These are phyloP conservation scores for Xylaria bambusicola DNA, from an alignment of 495 filamentous ascomycete species.

Conservation along the genomic window DNA sequence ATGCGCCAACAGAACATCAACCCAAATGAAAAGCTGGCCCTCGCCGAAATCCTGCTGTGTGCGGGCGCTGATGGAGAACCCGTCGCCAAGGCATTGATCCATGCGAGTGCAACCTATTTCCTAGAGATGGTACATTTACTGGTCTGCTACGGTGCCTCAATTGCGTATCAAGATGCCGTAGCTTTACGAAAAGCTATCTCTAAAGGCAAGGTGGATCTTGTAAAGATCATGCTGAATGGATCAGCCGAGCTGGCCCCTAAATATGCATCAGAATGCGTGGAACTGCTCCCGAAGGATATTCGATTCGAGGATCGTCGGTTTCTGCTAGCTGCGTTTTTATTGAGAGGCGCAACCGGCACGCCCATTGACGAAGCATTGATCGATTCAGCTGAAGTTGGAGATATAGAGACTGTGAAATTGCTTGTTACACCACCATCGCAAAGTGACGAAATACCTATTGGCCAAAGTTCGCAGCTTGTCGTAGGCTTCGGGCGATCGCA, in stretches of 20 bases:
- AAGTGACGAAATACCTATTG: conserved; percentile 24
- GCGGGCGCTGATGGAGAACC: conserved; percentile 46
- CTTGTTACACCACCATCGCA: conserved; percentile 46
- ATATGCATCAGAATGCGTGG: conserved; percentile 46
- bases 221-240: conserved; percentile 41
- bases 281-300: conserved; percentile 43
- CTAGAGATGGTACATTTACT: conserved; percentile 50
- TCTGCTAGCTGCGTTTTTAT: conserved; percentile 40
- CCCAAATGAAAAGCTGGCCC: conserved; percentile 44
- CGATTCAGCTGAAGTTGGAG: conserved; percentile 41
- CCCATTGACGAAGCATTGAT: conserved; percentile 44
- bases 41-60: conserved; percentile 49
- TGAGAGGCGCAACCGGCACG: conserved; percentile 42
- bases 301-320: conserved; percentile 43
- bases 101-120: conserved; percentile 40
- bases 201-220: conserved; percentile 39
- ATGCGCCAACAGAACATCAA: conserved; percentile 41
- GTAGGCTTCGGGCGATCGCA: conserved; percentile 41
- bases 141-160: conserved; percentile 45
- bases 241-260: conserved; percentile 35
- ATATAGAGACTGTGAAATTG: conserved; percentile 41
- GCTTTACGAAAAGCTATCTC: conserved; percentile 40
- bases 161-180: conserved; percentile 46
- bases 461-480: conserved; percentile 27
- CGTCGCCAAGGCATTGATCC: conserved; percentile 39